Evolutionary conservation across 805 yeast genomes (phyloP).

Genomic region (Scheffersomyces stipitis): DNA sequence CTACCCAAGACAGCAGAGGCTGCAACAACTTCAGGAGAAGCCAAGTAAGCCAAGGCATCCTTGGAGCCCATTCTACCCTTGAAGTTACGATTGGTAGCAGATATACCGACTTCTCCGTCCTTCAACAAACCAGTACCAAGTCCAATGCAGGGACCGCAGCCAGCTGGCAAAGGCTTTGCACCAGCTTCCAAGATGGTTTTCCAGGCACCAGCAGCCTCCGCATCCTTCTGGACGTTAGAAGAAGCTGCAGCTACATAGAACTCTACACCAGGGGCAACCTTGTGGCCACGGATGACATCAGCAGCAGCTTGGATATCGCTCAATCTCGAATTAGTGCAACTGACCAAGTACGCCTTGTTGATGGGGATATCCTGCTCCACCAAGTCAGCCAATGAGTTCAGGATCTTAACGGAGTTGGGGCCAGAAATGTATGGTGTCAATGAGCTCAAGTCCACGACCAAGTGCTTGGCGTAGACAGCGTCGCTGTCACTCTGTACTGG

Average conservation of each 20-base stretch:
- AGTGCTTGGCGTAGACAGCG: slow-evolving; percentile 85
- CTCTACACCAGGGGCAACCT: slow-evolving; percentile 86
- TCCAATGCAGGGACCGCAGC: slow-evolving; percentile 99
- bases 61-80: slow-evolving; percentile 99
- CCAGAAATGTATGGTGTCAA: slow-evolving; percentile 91
- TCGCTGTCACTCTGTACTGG: slow-evolving; percentile 60
- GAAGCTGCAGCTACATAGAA: slow-evolving; percentile 98
- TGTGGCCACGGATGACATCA: slow-evolving; percentile 73
- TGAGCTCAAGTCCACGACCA: slow-evolving; percentile 75
- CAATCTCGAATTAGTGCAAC: slow-evolving; percentile 94
- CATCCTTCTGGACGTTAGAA: slow-evolving; percentile 87
- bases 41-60: slow-evolving; percentile 93
- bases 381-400: slow-evolving; percentile 74
- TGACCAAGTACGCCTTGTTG: slow-evolving; percentile 94
- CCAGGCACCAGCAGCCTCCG: slow-evolving; percentile 93
- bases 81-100: slow-evolving; percentile 97
- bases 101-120: slow-evolving; percentile 96
- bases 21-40: slow-evolving; percentile 98
- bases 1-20: slow-evolving; percentile 96
- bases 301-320: slow-evolving; percentile 96
- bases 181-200: slow-evolving; percentile 86
- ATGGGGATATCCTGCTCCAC: slow-evolving; percentile 72
- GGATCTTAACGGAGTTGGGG: slow-evolving; percentile 94
- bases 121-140: slow-evolving; percentile 90
- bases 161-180: slow-evolving; percentile 93